Evolutionary conservation across 805 yeast species (phyloP), one percentile per base, ranked within the genome.

Genomic region (Blastobotrys attinorum): DNA sequence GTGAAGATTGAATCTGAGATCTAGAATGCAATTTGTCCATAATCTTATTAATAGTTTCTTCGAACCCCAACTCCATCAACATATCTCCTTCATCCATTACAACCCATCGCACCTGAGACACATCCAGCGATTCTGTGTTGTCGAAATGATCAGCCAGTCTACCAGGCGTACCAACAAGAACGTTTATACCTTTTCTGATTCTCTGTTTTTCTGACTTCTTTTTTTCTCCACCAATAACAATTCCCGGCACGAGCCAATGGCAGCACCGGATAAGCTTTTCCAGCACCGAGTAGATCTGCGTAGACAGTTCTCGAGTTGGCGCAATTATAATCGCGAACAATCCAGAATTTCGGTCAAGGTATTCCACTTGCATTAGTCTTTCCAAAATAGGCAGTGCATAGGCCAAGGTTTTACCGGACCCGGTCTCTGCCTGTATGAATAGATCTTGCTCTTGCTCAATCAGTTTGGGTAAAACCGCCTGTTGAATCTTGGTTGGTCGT

Each of bases 81-180:
- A 89, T 76, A 66, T 92, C 99, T 62, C 97, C 98, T 71, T 92
- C 99, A 66, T 92, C 99, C 50, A 92, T 61, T 8, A 92, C 81
- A n/a, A 90, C 73, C 74, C 88, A 92, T 55, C 96, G 70, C 31
- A 92, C 71, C 42, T 85, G 76, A 2, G 83, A 70, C 25, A 85
- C 63, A 48, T 83, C 83, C 47, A 94, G 72, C 3, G 81, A 77
- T 40, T 75, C 71, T 0, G 99, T 92, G 62, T 89, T 85, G 50
- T 86, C 95, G 49, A 92, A 77, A 69, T 92, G 99, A 61, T 92
- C 99, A 7, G 86, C 83, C 36, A 92, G 68, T 55, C 99, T 76
- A 48, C 99, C 99, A 2, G 99, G 99, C 0, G 99, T 92, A 10
- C 95, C 97, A 34, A 92, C 94, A n/a, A 92, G 72, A 27, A 92